Conservation (phyloP, 495 filamentous ascomycete species). For the Durotheca rogersii region DNA sequence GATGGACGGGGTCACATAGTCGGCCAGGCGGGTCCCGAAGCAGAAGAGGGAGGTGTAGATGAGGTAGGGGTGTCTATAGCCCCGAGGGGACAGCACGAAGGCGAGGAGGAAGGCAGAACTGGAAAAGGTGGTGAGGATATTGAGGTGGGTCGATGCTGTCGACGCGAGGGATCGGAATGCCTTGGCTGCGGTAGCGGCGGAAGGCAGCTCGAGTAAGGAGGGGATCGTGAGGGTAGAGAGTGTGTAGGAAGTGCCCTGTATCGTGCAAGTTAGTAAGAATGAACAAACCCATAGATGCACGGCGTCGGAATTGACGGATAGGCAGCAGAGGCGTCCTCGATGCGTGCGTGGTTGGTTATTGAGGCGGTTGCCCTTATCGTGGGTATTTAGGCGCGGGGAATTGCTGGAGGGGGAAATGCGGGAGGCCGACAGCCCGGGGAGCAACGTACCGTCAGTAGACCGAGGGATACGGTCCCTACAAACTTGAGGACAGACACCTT, state of each 20-base stretch:
- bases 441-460: slow-evolving; percentile 74
- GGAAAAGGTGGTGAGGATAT: slow-evolving; percentile 62
- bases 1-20: slow-evolving; percentile 55
- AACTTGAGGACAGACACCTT: slow-evolving; percentile 80
- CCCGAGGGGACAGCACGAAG: slow-evolving; percentile 67
- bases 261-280: not conserved
- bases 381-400: slow-evolving; percentile 15
- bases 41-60: slow-evolving; percentile 71
- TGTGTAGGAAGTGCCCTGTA: slow-evolving; percentile 81
- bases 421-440: slow-evolving; percentile 5
- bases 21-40: slow-evolving; percentile 55
- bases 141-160: slow-evolving; percentile 57
- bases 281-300: not conserved
- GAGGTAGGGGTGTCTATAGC: slow-evolving; percentile 78
- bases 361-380: slow-evolving; percentile 13
- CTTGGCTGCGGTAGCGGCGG: slow-evolving; percentile 62
- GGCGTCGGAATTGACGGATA: slow-evolving; percentile 1
- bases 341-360: not conserved
- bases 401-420: slow-evolving; percentile 25
- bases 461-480: slow-evolving; percentile 82
- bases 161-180: slow-evolving; percentile 64
- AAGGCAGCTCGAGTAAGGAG: slow-evolving; percentile 72
- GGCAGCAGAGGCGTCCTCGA: not conserved
- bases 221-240: slow-evolving; percentile 71
- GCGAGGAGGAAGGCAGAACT: slow-evolving; percentile 67